Percentiles rank a stretch among this genome's conserved stretches.
Conservation (phyloP, 768 basidiomycete species). For the Tephrocybe rancida region DNA sequence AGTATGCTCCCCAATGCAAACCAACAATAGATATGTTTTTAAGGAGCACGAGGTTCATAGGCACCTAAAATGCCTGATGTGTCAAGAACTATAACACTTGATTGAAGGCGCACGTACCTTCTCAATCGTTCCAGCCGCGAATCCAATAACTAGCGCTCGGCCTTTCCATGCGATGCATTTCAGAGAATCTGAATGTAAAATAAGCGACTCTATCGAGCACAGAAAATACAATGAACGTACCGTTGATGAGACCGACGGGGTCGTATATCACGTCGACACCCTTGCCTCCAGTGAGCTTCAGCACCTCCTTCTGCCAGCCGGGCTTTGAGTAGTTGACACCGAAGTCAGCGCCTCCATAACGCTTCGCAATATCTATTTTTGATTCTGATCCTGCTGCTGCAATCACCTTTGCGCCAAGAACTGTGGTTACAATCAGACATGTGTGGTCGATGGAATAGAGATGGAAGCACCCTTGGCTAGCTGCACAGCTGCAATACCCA, state of each 20-base stretch:
- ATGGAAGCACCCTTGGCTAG: constrained; percentile 76
- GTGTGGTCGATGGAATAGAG: not conserved
- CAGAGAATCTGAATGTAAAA: constrained; percentile 58
- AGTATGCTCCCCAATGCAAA: constrained; percentile 86
- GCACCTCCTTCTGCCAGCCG: constrained; percentile 90
- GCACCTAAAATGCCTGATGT: constrained; percentile 50
- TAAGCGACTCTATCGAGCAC: not conserved
- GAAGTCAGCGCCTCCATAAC: constrained; percentile 81
- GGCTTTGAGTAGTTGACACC: constrained; percentile 75
- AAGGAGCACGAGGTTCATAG: constrained; percentile 79
- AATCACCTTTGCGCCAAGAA: constrained; percentile 91
- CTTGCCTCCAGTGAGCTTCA: constrained; percentile 78
- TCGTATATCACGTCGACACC: constrained; percentile 90
- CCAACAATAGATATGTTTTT: constrained; percentile 88
- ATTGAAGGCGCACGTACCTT: constrained; percentile 49
- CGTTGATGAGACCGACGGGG: constrained; percentile 80
- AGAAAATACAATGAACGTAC: constrained; percentile 30
- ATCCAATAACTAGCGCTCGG: constrained; percentile 90
- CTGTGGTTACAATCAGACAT: constrained; percentile 36
- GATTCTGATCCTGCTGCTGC: constrained; percentile 82
- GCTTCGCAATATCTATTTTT: constrained; percentile 80
- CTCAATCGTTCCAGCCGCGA: constrained; percentile 83
- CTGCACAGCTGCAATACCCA: constrained; percentile 91
- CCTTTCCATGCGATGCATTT: constrained; percentile 97
- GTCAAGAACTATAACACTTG: not conserved